Evolutionary conservation across 768 basidiomycete species (phyloP).

Genomic region (Boletus tomentosulus): DNA sequence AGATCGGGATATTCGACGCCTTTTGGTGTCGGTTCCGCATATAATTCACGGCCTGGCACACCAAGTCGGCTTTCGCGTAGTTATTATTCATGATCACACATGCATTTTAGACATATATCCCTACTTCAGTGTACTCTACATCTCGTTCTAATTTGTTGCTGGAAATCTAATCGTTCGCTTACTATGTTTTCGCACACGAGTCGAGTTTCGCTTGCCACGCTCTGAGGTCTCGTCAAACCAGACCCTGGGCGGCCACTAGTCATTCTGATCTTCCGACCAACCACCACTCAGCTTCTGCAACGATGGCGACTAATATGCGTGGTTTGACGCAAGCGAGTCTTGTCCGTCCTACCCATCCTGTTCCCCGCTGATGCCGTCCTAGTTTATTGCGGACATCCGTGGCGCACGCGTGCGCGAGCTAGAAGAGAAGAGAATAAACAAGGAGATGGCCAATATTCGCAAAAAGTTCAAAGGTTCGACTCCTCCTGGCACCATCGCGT

Average conservation of each 20-base stretch:
- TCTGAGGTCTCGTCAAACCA: too few relatives aligned
- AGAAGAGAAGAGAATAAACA: constrained; percentile 98
- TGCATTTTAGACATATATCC: constrained; percentile 11
- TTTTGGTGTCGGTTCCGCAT: constrained; percentile 38
- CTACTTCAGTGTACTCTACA: constrained; percentile 18
- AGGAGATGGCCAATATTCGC: constrained; percentile 99
- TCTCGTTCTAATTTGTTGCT: constrained; percentile 10
- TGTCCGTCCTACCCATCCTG: background rate
- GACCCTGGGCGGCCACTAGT: too few relatives aligned
- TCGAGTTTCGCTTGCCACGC: background rate
- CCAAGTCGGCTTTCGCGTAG: constrained; percentile 52
- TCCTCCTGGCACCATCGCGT: constrained; percentile 5
- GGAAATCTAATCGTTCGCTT: constrained; percentile 1
- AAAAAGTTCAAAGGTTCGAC: constrained; percentile 92
- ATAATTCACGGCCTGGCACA: constrained; percentile 58
- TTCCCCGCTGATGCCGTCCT: constrained; percentile 5
- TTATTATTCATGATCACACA: constrained; percentile 28
- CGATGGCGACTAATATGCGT: constrained; percentile 88
- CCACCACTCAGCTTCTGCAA: background rate
- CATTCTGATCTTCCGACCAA: background rate
- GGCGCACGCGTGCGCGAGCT: constrained; percentile 94
- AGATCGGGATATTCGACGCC: constrained; percentile 63
- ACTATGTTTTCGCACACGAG: constrained; percentile 2
- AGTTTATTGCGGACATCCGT: constrained; percentile 99
- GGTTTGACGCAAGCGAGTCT: constrained; percentile 81